Percentiles rank a stretch among this genome's conserved stretches.
Conservation (phyloP, 2,329 filamentous ascomycete species). For the Xylaria polymorpha region DNA sequence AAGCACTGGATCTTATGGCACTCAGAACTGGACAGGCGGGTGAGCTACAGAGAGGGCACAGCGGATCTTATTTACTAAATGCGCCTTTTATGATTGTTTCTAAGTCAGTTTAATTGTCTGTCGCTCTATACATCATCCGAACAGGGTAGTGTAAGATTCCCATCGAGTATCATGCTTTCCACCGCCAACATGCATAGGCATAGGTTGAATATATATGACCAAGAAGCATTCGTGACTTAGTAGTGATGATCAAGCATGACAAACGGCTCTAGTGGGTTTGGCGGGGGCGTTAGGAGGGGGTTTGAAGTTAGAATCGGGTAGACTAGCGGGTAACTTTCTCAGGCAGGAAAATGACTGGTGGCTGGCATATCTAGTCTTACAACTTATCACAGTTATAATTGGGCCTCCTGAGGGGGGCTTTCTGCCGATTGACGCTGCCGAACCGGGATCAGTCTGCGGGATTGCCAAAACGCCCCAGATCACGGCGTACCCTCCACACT, state of each 20-base stretch:
- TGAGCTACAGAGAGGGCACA: constrained; percentile 4
- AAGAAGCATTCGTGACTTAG: constrained; percentile 26
- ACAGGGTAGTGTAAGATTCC: constrained; percentile 11
- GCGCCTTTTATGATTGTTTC: neutral
- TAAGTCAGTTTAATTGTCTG: constrained; percentile 11
- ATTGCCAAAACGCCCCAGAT: constrained; percentile 59
- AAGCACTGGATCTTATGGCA: neutral
- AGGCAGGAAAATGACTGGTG: constrained; percentile 11
- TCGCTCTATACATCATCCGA: neutral
- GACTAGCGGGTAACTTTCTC: constrained; percentile 14
- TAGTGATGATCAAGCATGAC: constrained; percentile 43
- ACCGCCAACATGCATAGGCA: constrained; percentile 10
- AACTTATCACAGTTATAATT: constrained; percentile 21
- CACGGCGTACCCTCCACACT: constrained; percentile 73
- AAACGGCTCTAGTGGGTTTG: constrained; percentile 33
- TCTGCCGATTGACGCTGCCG: constrained; percentile 25
- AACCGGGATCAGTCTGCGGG: constrained; percentile 22
- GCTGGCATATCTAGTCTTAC: neutral
- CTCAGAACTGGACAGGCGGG: constrained; percentile 4
- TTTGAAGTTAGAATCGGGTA: constrained; percentile 3
- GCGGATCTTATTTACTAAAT: constrained; percentile 7
- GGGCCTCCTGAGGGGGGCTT: constrained; percentile 9
- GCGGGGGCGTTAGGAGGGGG: constrained; percentile 27
- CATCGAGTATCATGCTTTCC: neutral
- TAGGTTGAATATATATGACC: constrained; percentile 29